phyloP scores from a whole-genome alignment of 2,329 filamentous ascomycete species.

The Phialophora macrospora region DNA sequence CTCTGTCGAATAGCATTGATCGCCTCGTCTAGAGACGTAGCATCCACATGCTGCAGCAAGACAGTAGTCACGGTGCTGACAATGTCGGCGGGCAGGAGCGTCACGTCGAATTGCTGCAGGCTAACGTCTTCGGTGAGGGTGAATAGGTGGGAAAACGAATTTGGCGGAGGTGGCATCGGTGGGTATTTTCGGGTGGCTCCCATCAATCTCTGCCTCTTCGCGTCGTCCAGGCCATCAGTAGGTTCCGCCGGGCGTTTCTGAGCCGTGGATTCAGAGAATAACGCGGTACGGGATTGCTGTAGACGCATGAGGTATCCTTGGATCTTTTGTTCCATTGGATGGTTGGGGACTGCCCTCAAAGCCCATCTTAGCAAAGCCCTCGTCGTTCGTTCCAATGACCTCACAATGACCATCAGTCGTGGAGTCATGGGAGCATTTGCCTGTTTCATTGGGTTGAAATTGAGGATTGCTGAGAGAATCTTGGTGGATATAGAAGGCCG shows the following conservation, averaged over 20 bases:
- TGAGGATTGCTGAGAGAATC: constrained; percentile 81
- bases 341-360: constrained; percentile 81
- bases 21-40: constrained; percentile 70
- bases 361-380: constrained; percentile 82
- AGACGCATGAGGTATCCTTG: constrained; percentile 85
- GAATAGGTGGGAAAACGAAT: constrained; percentile 82
- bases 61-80: constrained; percentile 81
- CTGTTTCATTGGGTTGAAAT: constrained; percentile 87
- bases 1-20: constrained; percentile 61
- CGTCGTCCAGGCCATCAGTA: constrained; percentile 70
- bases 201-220: constrained; percentile 78
- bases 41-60: constrained; percentile 73
- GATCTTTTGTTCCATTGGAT: constrained; percentile 75
- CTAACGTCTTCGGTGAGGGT: constrained; percentile 78
- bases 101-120: constrained; percentile 80
- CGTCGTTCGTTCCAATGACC: constrained; percentile 93
- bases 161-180: constrained; percentile 73
- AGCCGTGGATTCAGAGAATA: constrained; percentile 71
- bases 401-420: constrained; percentile 78
- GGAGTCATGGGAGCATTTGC: constrained; percentile 77
- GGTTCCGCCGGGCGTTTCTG: constrained; percentile 80
- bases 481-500: constrained; percentile 81
- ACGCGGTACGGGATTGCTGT: constrained; percentile 75
- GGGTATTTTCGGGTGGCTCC: constrained; percentile 63
- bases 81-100: constrained; percentile 74